phyloP scores from a whole-genome alignment of 2,329 filamentous ascomycete genomes.

The Aureobasidium sp. region DNA sequence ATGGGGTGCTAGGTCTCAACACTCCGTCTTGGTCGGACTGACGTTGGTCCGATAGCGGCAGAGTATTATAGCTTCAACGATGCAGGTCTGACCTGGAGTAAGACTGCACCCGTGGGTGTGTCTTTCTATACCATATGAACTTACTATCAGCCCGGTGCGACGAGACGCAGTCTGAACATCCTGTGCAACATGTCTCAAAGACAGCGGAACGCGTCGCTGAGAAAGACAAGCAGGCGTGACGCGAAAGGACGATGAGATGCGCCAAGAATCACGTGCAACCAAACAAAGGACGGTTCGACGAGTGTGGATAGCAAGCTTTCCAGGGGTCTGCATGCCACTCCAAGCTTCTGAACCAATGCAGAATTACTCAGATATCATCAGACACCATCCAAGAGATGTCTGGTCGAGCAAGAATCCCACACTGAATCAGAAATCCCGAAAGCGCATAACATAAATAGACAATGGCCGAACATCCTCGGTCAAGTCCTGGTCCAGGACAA shows the following conservation, averaged over 20 bases:
- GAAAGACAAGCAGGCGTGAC: not conserved
- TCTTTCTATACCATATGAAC: not conserved
- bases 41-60: constrained; percentile 6
- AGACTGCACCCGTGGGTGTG: not conserved
- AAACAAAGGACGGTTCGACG: not conserved
- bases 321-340: not conserved
- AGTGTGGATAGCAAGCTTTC: constrained; percentile 12
- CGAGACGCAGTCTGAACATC: not conserved
- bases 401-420: not conserved
- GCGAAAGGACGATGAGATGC: not conserved
- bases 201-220: not conserved
- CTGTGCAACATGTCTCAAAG: not conserved
- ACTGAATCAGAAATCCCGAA: not conserved
- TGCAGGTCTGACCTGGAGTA: not conserved
- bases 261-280: constrained; percentile 4
- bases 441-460: not conserved
- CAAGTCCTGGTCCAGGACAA: not conserved
- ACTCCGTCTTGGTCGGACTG: not conserved
- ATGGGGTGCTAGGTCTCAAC: not conserved
- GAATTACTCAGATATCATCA: not conserved
- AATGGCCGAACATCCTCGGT: constrained; percentile 10
- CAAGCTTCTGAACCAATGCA: not conserved
- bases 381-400: constrained; percentile 6
- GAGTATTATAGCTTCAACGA: not conserved
- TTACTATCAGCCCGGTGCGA: not conserved